Base-by-base conservation (phyloP, 2,329 filamentous ascomycete genomes). In the Scopulariopsis brevicaulis region DNA sequence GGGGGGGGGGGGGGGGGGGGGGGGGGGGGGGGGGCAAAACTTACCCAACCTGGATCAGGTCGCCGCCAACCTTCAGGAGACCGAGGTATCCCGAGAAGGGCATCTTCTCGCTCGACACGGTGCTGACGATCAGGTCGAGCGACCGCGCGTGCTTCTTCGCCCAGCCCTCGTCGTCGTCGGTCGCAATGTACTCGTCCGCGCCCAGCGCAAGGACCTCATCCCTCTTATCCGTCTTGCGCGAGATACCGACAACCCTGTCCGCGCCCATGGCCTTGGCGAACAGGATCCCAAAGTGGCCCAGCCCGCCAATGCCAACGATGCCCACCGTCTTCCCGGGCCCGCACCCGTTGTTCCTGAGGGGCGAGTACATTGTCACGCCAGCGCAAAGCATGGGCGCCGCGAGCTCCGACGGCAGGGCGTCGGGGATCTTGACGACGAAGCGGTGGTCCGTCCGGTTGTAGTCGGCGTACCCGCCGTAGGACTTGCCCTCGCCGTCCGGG, bases 341-440 rank as follows among this genome's bases (percentile, higher is more conserved):
- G 54, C 77, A 81, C 2, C 82, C 82, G 62, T 86, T 80, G 56
- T 82, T 76, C 64, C 74, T 74, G 55, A 90, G 69, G 1, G 87
- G 86, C 12, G 77, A 75, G 66, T 77, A 90, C 7, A 85, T 74
- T 0, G 87, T 90, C 37, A 89, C 77, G 15, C 87, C 86, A 24
- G 79, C 87, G 65, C 87, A 90, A 50, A 90, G 74, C 79, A 90
- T 83, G 3, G 86, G 85, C 20, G 86, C 76, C 11, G 74, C 73
- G 56, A 70, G 62, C 56, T 73, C 74, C 2, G 69, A 70, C 2
- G 67, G 63, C 6, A 78, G 59, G 2, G 67, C 69, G 14, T 74
- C 70, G n/a, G 75, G 75, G 54, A 78, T 75, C 64, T 73, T 74
- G 62, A 78, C 62, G 22, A 73, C 73, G 59, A 87, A 89, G 60